These are phyloP conservation scores for Telopea speciosissima DNA, from an alignment of 177 flowering plant species.

Conservation along the genomic window DNA sequence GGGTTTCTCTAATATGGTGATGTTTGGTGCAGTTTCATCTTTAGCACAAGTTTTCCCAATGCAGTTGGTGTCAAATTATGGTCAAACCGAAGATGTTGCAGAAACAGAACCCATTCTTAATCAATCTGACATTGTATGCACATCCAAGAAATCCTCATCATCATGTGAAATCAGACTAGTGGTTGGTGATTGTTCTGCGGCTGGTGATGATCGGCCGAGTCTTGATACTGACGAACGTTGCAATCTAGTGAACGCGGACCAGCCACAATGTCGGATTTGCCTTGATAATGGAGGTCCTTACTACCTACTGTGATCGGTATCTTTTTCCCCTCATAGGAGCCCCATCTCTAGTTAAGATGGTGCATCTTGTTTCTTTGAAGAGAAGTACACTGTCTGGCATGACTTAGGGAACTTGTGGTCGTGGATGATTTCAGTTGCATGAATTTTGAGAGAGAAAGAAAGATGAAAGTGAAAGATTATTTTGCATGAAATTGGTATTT, in stretches of 20 bases:
- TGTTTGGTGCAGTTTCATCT: slow-evolving; percentile 23
- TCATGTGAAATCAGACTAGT: slow-evolving; percentile 59
- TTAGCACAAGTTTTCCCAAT: slow-evolving; percentile 33
- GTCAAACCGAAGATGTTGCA: slow-evolving; percentile 38
- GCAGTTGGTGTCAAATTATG: slow-evolving; percentile 61
- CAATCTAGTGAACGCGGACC: slow-evolving; percentile 54
- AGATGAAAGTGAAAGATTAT: no score
- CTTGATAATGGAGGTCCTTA: slow-evolving; percentile 77
- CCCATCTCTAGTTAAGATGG: slow-evolving; percentile 3
- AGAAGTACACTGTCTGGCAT: not conserved
- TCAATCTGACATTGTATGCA: slow-evolving; percentile 21
- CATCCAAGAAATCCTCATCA: slow-evolving; percentile 37
- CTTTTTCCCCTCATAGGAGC: slow-evolving; percentile 9
- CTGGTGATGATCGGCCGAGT: slow-evolving; percentile 25
- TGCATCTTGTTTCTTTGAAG: slow-evolving; percentile 4
- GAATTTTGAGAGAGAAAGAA: not conserved
- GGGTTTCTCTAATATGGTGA: slow-evolving; percentile 26
- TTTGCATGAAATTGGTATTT: not conserved
- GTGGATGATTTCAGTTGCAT: not conserved
- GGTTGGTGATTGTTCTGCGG: slow-evolving; percentile 29
- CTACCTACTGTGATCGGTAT: slow-evolving; percentile 12
- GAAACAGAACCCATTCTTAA: slow-evolving; percentile 72
- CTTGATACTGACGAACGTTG: slow-evolving; percentile 45
- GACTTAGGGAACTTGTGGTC: not conserved
- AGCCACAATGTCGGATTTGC: slow-evolving; percentile 92